A percentile compares a stretch with the other conserved stretches of the same genome.
phyloP scores from a whole-genome alignment of 768 basidiomycete genomes.

The Crucibulum laeve region DNA sequence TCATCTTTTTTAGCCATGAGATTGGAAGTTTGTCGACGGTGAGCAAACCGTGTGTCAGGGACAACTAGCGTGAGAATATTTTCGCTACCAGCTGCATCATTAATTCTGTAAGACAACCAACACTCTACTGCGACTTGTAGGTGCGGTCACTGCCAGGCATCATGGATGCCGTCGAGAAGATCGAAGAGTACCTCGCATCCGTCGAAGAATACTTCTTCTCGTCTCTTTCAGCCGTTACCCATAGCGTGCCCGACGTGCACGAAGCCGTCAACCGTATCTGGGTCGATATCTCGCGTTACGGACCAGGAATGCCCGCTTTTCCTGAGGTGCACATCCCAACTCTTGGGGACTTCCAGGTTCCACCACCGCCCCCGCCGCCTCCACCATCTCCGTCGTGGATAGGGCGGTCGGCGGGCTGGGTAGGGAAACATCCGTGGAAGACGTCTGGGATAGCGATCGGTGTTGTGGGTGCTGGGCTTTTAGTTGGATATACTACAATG shows the following conservation, averaged over 20 bases:
- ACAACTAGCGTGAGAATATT: no score
- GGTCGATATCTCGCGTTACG: conserved; percentile 78
- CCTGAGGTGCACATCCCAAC: conserved; percentile 52
- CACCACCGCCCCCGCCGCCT: conserved; percentile 57
- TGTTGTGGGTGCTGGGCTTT: conserved; percentile 55
- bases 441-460: conserved; percentile 50
- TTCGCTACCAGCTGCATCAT: no score
- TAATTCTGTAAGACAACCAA: no score
- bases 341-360: conserved; percentile 68
- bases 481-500: conserved; percentile 49
- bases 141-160: conserved; percentile 8
- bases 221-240: conserved; percentile 50
- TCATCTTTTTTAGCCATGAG: no score
- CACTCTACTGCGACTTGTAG: neutral
- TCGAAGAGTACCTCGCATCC: conserved; percentile 67
- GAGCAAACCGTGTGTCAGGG: no score
- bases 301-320: conserved; percentile 58
- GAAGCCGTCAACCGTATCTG: conserved; percentile 68
- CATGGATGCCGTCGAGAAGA: conserved; percentile 50
- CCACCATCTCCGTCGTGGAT: conserved; percentile 48
- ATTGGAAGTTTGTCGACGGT: no score
- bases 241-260: conserved; percentile 59
- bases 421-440: conserved; percentile 57
- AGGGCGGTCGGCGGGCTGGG: conserved; percentile 47
- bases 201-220: conserved; percentile 59